Percentiles rank a stretch among this genome's conserved stretches.
These are phyloP conservation scores for Mortierella polycephala DNA, from an alignment of 371 early-diverging fungal species.

Conservation along the genomic window DNA sequence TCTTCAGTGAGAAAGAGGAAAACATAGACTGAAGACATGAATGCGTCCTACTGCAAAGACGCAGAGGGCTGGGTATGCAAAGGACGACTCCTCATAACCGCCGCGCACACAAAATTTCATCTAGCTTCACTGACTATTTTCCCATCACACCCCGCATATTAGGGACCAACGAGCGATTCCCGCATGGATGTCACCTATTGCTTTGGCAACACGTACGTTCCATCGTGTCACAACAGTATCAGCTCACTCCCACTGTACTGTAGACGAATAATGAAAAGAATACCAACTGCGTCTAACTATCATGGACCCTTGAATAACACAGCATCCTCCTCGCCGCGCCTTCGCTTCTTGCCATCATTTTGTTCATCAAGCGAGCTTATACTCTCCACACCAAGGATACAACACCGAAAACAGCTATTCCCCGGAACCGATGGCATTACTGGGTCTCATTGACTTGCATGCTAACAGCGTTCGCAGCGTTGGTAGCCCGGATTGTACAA, in stretches of 20 bases:
- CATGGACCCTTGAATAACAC: background rate
- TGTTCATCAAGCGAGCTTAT: slow-evolving; percentile 7
- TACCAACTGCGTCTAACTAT: background rate
- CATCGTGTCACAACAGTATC: background rate
- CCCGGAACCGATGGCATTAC: slow-evolving; percentile 8
- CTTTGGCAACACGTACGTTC: slow-evolving; percentile 26
- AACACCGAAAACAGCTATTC: background rate
- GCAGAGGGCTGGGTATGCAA: slow-evolving; percentile 9
- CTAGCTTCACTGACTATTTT: background rate
- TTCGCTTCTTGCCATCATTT: slow-evolving; percentile 14
- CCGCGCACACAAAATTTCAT: background rate
- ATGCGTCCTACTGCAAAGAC: background rate
- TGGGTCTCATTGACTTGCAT: slow-evolving; percentile 18
- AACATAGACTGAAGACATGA: background rate
- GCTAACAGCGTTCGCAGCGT: slow-evolving; percentile 10
- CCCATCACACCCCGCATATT: background rate
- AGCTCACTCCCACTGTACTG: background rate
- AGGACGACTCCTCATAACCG: no score
- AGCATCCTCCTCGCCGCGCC: slow-evolving; percentile 33
- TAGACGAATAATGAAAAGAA: background rate
- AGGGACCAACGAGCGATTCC: slow-evolving; percentile 37
- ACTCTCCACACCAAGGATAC: background rate
- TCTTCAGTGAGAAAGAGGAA: no score
- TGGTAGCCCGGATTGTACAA: slow-evolving; percentile 17
- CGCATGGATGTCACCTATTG: slow-evolving; percentile 31